phyloP scores from a whole-genome alignment of 2,329 filamentous ascomycete genomes.

The Tolypocladium tropicale region DNA sequence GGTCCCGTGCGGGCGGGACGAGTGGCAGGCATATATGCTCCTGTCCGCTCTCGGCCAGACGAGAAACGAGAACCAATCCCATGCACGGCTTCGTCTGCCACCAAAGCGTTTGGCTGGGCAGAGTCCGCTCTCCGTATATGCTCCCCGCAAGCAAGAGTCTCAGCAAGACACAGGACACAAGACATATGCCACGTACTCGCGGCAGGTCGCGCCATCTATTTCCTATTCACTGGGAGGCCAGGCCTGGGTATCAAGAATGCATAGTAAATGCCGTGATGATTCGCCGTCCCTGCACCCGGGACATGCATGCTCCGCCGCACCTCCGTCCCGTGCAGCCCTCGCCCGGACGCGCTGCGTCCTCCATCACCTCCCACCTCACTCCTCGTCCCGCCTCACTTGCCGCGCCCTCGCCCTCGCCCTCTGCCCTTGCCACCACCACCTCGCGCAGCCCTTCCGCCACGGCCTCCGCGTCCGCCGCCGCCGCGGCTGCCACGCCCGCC shows the following conservation, averaged over 20 bases:
- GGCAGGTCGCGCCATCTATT: too few species aligned
- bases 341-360: neutral
- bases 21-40: neutral
- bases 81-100: neutral
- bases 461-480: slow-evolving; percentile 11
- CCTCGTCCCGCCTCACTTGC: slow-evolving; percentile 12
- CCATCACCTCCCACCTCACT: slow-evolving; percentile 4
- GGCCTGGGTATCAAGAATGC: slow-evolving; percentile 4
- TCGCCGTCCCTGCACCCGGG: slow-evolving; percentile 1
- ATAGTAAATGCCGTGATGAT: neutral
- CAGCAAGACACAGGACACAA: neutral
- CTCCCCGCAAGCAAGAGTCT: too few species aligned
- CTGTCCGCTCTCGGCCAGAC: neutral
- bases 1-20: neutral
- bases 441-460: slow-evolving; percentile 8
- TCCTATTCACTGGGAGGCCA: neutral
- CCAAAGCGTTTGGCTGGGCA: neutral
- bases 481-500: slow-evolving; percentile 11
- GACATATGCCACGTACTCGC: neutral
- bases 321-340: neutral
- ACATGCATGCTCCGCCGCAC: neutral
- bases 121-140: neutral
- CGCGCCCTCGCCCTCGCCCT: slow-evolving; percentile 15
- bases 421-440: slow-evolving; percentile 8
- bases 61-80: neutral